phyloP scores from a whole-genome alignment of 108 stramenopile species.

The Epithemia pelagica region DNA sequence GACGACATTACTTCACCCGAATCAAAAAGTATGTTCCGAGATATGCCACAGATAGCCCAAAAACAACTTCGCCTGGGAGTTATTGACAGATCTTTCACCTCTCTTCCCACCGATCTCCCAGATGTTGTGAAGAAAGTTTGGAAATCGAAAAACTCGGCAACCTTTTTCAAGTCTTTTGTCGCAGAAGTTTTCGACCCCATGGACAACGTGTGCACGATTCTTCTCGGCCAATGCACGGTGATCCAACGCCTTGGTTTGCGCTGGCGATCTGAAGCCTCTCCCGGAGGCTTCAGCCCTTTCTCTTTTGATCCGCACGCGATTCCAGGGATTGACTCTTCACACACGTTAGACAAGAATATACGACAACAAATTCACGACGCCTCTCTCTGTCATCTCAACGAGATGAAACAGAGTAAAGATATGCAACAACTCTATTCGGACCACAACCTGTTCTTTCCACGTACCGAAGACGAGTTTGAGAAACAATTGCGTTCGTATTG shows the following conservation, averaged over 20 bases:
- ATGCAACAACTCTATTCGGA: background rate
- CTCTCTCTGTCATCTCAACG: background rate
- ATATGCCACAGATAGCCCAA: background rate
- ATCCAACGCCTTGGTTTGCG: background rate
- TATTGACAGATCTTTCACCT: background rate
- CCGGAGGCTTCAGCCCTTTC: background rate
- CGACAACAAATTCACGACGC: background rate
- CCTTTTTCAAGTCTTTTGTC: background rate
- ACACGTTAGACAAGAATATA: background rate
- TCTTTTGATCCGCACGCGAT: background rate
- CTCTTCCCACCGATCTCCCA: background rate
- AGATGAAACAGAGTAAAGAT: background rate
- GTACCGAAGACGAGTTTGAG: background rate
- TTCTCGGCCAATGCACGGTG: background rate
- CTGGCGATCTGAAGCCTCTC: background rate
- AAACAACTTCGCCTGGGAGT: background rate
- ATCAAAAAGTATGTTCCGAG: background rate
- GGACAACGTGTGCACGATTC: background rate
- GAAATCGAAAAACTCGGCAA: background rate
- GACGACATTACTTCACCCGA: background rate
- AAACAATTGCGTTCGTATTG: background rate
- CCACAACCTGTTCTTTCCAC: background rate
- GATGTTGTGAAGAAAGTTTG: too few species aligned
- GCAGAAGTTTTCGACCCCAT: background rate
- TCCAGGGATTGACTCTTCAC: background rate